Conservation (phyloP, 441 rosid species). For the Adansonia madagascariensis region DNA sequence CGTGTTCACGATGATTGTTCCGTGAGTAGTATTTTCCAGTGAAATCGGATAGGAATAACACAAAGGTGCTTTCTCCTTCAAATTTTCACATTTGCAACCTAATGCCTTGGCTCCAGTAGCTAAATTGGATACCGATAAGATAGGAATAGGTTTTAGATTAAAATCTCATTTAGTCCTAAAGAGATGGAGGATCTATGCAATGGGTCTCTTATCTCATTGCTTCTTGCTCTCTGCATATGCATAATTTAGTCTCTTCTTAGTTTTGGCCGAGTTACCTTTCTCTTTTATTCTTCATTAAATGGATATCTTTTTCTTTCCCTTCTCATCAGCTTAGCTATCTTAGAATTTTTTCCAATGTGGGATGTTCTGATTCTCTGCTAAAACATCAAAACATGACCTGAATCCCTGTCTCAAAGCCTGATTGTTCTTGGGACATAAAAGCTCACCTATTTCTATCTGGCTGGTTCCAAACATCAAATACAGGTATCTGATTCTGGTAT, state of each 20-base stretch:
- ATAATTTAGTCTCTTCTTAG: neutral
- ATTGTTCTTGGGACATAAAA: neutral
- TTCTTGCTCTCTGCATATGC: neutral
- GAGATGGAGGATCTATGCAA: neutral
- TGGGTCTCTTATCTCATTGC: neutral
- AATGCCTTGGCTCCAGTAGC: neutral
- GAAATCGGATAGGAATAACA: conserved; percentile 25
- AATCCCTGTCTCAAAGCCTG: conserved; percentile 8
- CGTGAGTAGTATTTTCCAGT: conserved; percentile 74
- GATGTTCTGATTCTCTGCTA: neutral
- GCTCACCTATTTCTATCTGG: neutral
- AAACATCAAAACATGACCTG: neutral
- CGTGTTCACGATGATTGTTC: conserved; percentile 82
- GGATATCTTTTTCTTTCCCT: neutral
- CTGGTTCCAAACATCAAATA: neutral
- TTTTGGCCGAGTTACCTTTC: neutral
- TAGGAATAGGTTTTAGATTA: conserved; percentile 28
- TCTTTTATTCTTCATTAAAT: neutral
- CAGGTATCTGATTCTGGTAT: neutral
- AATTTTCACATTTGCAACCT: neutral
- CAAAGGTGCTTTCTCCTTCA: conserved; percentile 9
- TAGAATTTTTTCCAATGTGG: neutral
- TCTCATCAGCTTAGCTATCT: neutral
- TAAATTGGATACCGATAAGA: conserved; percentile 2
- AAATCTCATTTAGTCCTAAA: neutral